Evolutionary conservation across 441 rosid species (phyloP).

Genomic region (Geranium incanum): DNA sequence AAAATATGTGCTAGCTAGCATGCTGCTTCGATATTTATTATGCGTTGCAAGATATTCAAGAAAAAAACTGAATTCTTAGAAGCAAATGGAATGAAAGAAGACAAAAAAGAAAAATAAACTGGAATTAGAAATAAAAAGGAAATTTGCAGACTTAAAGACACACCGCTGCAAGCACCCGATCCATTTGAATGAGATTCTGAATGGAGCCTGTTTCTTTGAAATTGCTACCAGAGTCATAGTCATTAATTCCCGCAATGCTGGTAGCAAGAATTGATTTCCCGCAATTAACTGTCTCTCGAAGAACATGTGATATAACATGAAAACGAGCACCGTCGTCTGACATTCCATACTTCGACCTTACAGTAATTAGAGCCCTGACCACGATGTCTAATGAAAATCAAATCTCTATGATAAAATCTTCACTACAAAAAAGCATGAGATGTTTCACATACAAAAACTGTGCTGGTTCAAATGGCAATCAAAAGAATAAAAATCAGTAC

Average conservation of each 20-base stretch:
- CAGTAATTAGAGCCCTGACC: slow-evolving; percentile 70
- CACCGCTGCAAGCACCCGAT: slow-evolving; percentile 77
- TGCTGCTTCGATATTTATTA: not conserved
- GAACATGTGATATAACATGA: slow-evolving; percentile 86
- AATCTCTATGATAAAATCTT: slow-evolving; percentile 12
- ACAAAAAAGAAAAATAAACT: not conserved
- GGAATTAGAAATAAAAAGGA: not conserved
- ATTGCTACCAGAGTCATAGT: slow-evolving; percentile 55
- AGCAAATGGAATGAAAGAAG: not conserved
- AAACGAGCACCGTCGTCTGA: slow-evolving; percentile 92
- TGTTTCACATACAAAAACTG: not conserved
- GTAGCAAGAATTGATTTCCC: slow-evolving; percentile 86
- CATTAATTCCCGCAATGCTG: slow-evolving; percentile 72
- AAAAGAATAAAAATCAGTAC: slow-evolving; percentile 27
- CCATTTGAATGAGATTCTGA: slow-evolving; percentile 83
- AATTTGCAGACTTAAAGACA: slow-evolving; percentile 21
- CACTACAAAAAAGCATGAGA: not conserved
- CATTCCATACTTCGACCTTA: slow-evolving; percentile 72
- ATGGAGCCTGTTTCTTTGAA: slow-evolving; percentile 62
- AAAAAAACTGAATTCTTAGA: slow-evolving; percentile 3
- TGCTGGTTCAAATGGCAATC: not conserved
- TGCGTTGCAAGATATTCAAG: not conserved
- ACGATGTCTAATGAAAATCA: slow-evolving; percentile 25
- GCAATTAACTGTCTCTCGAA: slow-evolving; percentile 79
- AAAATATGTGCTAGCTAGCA: not conserved